Evolutionary conservation across 495 filamentous ascomycete species (phyloP), one percentile per base, ranked within the genome.

Genomic region (Neurospora sp.): DNA sequence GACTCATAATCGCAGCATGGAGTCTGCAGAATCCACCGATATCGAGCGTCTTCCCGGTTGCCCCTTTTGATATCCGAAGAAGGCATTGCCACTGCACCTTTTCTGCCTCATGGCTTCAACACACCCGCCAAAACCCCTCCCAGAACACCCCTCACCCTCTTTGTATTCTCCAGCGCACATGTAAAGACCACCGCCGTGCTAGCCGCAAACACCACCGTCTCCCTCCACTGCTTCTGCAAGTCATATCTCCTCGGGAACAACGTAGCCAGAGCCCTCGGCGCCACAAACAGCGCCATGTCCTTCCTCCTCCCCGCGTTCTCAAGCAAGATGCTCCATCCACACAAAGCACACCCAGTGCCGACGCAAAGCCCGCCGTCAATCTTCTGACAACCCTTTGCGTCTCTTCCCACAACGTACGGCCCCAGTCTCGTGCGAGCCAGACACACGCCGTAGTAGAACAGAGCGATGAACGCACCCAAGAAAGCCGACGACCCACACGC

Each of bases 381-480:
- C 12, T 73, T 69, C 75, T 84, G 85, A 42, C 83, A 74, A 11
- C 76, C 73, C 27, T 76, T 76, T 0, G 81, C 82, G 48, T 88
- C 84, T 2, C 77, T 82, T 20, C 86, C 83, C 38, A 95, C 83
- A 35, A 96, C 40, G 69, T 82, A 82, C 3, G 94, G 94, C 0
- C 94, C 94, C 10, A 97, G 70, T n/a, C 92, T 84, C 3, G 92
- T 94, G 40, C 94, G 88, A 3, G 91, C 86, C 0, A 97, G 88
- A 78, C 94, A 98, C 8, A 98, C 91, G 38, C 89, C 89, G 80
- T 97, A 97, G 82, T 95, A 98, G 75, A 96, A 96, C 3, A 95
- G 83, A 11, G 87, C 83, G 73, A 97, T 91, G 79, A 96, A 97
- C 0, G 91, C 84, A 1, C 90, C 93, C 3, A 98, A 86, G 81